Conservation (phyloP, 1,139 yeast genomes). For the Oligophagozyma castellii region DNA sequence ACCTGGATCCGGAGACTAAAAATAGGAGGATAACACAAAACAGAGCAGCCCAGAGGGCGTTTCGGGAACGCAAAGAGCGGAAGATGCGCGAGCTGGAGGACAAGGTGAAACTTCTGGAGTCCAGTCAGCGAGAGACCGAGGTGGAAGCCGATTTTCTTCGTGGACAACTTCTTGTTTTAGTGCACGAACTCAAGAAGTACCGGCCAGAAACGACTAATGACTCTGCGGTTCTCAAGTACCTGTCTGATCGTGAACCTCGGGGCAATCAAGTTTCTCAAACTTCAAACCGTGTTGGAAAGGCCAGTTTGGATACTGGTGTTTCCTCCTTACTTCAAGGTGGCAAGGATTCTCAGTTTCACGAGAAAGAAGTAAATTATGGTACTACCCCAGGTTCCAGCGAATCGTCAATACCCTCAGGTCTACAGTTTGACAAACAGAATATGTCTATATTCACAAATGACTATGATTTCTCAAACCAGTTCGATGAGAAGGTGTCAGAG, state of each 20-base stretch:
- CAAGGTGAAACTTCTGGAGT: constrained; percentile 58
- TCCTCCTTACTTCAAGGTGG: too few relatives aligned
- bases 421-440: constrained; percentile 5
- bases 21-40: constrained; percentile 90
- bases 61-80: constrained; percentile 83
- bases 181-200: constrained; percentile 55
- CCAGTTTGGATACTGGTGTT: too few relatives aligned
- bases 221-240: constrained; percentile 14
- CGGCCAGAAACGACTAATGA: constrained; percentile 28
- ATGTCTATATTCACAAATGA: constrained; percentile 16
- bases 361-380: background rate
- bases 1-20: constrained; percentile 57
- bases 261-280: background rate
- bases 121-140: constrained; percentile 48
- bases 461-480: constrained; percentile 30
- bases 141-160: constrained; percentile 67
- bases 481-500: constrained; percentile 36
- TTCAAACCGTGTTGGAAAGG: background rate
- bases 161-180: constrained; percentile 64
- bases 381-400: constrained; percentile 1
- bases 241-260: constrained; percentile 6
- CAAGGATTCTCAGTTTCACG: too few relatives aligned
- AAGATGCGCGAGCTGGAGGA: constrained; percentile 81
- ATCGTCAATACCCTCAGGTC: background rate
- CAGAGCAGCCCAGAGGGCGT: constrained; percentile 95